Conservation (phyloP, 2,329 filamentous ascomycete genomes). For the Apiospora rasikravindrae region DNA sequence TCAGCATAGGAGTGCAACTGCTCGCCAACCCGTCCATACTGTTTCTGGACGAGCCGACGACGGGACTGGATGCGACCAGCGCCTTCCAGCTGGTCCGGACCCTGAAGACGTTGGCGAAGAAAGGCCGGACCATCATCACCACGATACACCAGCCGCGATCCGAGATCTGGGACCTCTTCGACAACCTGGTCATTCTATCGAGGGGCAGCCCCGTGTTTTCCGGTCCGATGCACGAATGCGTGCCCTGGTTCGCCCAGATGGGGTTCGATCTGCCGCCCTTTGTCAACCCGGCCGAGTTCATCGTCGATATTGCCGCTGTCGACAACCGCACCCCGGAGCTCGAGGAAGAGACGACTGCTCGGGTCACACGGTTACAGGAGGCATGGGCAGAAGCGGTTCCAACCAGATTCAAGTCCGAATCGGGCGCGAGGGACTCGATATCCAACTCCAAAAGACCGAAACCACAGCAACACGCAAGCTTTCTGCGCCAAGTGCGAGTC, state of each 20-base stretch:
- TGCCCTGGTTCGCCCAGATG: slow-evolving; percentile 66
- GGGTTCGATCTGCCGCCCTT: slow-evolving; percentile 71
- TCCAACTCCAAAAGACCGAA: slow-evolving; percentile 25
- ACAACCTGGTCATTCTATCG: slow-evolving; percentile 72
- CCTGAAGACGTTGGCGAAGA: slow-evolving; percentile 68
- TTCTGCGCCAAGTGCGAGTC: slow-evolving; percentile 67
- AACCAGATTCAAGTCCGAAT: slow-evolving; percentile 32
- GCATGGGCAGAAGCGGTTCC: slow-evolving; percentile 59
- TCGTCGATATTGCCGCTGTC: slow-evolving; percentile 76
- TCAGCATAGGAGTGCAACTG: slow-evolving; percentile 79
- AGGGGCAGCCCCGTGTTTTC: slow-evolving; percentile 72
- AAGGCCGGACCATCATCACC: slow-evolving; percentile 73
- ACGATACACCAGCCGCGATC: slow-evolving; percentile 81
- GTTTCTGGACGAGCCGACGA: slow-evolving; percentile 81
- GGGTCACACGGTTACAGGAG: slow-evolving; percentile 65
- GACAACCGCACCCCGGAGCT: slow-evolving; percentile 73
- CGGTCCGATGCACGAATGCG: slow-evolving; percentile 60
- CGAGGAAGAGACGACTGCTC: slow-evolving; percentile 62
- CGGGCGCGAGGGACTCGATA: slow-evolving; percentile 24
- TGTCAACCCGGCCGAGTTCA: slow-evolving; percentile 78
- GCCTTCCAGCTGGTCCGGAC: slow-evolving; percentile 76
- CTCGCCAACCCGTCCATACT: slow-evolving; percentile 79
- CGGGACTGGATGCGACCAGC: slow-evolving; percentile 77
- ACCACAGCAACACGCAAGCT: slow-evolving; percentile 52
- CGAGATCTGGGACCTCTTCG: slow-evolving; percentile 80